phyloP scores from a whole-genome alignment of 2,329 filamentous ascomycete species.

The Exutisphaerella laricina region DNA sequence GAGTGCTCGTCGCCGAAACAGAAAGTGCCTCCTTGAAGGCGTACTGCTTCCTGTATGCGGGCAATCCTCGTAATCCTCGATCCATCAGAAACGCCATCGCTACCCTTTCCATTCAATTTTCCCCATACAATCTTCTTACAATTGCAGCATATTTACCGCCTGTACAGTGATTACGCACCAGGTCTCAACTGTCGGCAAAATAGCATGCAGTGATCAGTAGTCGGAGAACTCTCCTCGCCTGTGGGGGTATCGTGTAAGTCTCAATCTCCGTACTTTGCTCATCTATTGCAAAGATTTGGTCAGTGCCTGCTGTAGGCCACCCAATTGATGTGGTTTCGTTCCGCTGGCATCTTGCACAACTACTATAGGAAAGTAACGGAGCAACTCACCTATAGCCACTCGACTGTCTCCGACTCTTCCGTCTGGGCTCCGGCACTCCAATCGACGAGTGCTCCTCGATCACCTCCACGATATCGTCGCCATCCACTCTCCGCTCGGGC shows the following conservation, averaged over 20 bases:
- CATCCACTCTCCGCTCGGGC: slow-evolving; percentile 38
- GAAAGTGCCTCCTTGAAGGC: too few relatives aligned
- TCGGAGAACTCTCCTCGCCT: slow-evolving; percentile 20
- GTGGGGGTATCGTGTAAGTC: slow-evolving; percentile 13
- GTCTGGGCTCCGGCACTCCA: slow-evolving; percentile 33
- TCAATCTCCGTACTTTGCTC: slow-evolving; percentile 5
- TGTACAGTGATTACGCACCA: too few relatives aligned
- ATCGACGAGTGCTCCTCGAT: slow-evolving; percentile 51
- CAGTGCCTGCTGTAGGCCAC: slow-evolving; percentile 7
- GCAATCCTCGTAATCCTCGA: not conserved
- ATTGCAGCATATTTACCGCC: not conserved
- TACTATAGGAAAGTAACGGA: not conserved
- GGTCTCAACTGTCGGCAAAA: too few relatives aligned
- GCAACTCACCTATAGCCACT: slow-evolving; percentile 47
- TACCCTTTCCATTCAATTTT: slow-evolving; percentile 6
- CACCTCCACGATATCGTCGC: slow-evolving; percentile 54
- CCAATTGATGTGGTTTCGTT: not conserved
- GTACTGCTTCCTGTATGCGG: slow-evolving; percentile 6
- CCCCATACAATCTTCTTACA: slow-evolving; percentile 5
- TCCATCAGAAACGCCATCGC: slow-evolving; percentile 10
- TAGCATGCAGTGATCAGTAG: slow-evolving; percentile 6
- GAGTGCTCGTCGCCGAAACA: too few relatives aligned
- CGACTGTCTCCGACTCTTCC: slow-evolving; percentile 35
- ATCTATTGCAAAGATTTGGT: slow-evolving; percentile 6
- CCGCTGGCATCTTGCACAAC: slow-evolving; percentile 2